Evolutionary conservation across 129 eudicot species (phyloP).

Genomic region (Cynara cardunculus): DNA sequence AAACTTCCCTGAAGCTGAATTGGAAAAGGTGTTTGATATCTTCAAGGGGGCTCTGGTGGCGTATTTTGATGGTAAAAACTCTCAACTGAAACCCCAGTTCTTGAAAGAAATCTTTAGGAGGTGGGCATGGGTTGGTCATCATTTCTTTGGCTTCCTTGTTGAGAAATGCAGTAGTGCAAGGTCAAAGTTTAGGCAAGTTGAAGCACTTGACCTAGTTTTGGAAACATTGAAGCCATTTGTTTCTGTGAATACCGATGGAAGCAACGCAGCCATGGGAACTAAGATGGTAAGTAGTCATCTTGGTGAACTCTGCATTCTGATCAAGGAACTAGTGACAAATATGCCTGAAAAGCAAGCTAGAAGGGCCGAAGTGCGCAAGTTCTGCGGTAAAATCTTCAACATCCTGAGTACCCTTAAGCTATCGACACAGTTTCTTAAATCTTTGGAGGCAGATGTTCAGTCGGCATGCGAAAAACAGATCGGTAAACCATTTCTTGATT

Average conservation of each 20-base stretch:
- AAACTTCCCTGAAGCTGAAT: constrained; percentile 50
- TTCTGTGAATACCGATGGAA: constrained; percentile 36
- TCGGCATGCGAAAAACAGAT: constrained; percentile 66
- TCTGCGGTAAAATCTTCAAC: constrained; percentile 58
- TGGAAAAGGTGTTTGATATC: constrained; percentile 53
- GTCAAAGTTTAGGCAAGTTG: constrained; percentile 70
- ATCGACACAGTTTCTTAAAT: constrained; percentile 44
- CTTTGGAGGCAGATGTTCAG: constrained; percentile 52
- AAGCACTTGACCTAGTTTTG: constrained; percentile 66
- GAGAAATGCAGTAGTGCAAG: constrained; percentile 67
- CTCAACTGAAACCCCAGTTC: constrained; percentile 72
- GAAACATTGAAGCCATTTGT: constrained; percentile 53
- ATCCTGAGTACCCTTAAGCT: constrained; percentile 33
- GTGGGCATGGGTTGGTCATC: constrained; percentile 74
- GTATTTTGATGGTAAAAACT: constrained; percentile 75
- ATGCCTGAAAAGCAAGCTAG: constrained; percentile 84
- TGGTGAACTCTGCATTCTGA: constrained; percentile 39
- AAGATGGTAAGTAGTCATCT: constrained; percentile 45
- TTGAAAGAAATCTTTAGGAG: constrained; percentile 79
- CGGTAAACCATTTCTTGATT: constrained; percentile 69
- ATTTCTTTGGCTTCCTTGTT: constrained; percentile 61
- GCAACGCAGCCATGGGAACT: constrained; percentile 16
- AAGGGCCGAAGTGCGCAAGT: constrained; percentile 73
- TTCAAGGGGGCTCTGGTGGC: constrained; percentile 42
- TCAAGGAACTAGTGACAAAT: constrained; percentile 55